Evolutionary conservation across 1,284 basidiomycete genomes (phyloP).

Genomic region (Singerocomus inundabilis): DNA sequence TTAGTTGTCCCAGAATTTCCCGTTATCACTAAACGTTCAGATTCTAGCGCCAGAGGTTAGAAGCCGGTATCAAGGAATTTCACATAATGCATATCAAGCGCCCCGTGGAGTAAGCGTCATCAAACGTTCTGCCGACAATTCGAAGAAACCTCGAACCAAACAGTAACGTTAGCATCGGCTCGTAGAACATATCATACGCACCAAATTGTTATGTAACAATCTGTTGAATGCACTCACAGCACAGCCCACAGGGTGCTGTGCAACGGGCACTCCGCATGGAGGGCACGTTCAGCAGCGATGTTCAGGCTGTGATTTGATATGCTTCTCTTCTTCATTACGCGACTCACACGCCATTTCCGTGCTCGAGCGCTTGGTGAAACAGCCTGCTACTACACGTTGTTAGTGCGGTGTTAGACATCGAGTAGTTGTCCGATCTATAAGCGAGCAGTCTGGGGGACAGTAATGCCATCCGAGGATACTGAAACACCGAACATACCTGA

Average conservation of each 20-base stretch:
- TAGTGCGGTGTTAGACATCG: constrained; percentile 11
- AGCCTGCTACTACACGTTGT: background rate
- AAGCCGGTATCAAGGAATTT: background rate
- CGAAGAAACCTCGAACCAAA: background rate
- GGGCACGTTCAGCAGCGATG: background rate
- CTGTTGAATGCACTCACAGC: background rate
- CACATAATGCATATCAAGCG: background rate
- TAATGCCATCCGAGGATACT: background rate
- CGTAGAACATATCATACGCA: background rate
- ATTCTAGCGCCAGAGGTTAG: constrained; percentile 8
- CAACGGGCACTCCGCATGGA: constrained; percentile 3
- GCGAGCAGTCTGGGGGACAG: constrained; percentile 1
- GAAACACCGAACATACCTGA: background rate
- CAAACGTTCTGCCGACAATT: background rate
- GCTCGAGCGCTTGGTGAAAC: background rate
- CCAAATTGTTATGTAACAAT: background rate
- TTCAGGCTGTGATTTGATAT: background rate
- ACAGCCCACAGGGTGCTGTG: background rate
- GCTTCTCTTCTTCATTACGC: background rate
- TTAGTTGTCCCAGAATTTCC: background rate
- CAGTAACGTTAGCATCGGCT: constrained; percentile 5
- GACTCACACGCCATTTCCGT: background rate
- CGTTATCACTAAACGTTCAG: background rate
- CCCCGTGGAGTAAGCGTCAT: background rate
- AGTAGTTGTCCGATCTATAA: constrained; percentile 12